Evolutionary conservation across 2,329 filamentous ascomycete genomes (phyloP), one percentile per base, ranked within the genome.

Genomic region (Leptographium wingfieldii): DNA sequence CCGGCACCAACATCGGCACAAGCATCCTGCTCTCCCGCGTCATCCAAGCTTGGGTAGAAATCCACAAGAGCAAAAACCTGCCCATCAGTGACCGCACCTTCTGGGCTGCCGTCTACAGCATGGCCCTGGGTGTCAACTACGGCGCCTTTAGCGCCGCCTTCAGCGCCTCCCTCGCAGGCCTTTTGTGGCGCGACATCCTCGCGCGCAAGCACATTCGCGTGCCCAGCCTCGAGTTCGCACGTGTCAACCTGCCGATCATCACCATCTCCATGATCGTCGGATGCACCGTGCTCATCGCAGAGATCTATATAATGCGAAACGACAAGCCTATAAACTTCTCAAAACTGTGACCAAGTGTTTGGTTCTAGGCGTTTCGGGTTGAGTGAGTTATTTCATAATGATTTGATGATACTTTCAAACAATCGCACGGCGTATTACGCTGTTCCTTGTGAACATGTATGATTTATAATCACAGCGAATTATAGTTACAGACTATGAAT

Each of bases 1-100:
- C 87, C 0, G 87, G 87, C 22, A 90, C 87, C 1, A 90, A 90
- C 64, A 90, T 90, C 58, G 86, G 87, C 40, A 88, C 86, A 0
- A 86, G 86, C 0, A 90, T 90, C 66, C 79, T 90, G 0, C 75
- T 90, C 1, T 88, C 80, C 10, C 83, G 86, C 3, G 79, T 89
- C 7, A 80, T 90, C 12, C 86, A 90, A 68, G 73, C 80, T 0
- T 90, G 87, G 87, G 73, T 81, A 63, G 66, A 73, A 1, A 87
- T 90, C 49, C 82, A 86, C 64, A 59, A 67, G 0, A 61, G 64
- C 0, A 78, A 75, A 48, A 70, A 71, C 0, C 71, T 69, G 1
- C 69, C 76, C 0, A 86, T 90, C 56, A 79, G 74, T 14, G 73
- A 88, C 52, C 78, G 86, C 3, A 86, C 80, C 0, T 88, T 88